These are phyloP conservation scores for Phytophthora megakarya DNA, from an alignment of 352 stramenopile species.

Conservation along the genomic window DNA sequence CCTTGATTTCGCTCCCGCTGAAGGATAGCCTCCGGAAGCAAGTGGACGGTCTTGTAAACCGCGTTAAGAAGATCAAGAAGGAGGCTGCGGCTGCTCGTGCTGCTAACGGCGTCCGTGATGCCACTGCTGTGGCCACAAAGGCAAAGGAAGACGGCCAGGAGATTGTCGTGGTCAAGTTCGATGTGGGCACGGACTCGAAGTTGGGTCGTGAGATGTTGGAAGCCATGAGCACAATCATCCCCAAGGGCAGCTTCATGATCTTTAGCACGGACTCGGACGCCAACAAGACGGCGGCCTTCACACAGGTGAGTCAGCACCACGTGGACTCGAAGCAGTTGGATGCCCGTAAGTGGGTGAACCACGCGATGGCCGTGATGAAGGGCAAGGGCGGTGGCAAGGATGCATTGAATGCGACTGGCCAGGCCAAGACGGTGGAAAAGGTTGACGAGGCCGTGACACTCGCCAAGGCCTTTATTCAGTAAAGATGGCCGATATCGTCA, in stretches of 20 bases:
- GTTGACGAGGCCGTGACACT: constrained; percentile 70
- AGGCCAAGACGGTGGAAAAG: constrained; percentile 80
- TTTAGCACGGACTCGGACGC: constrained; percentile 91
- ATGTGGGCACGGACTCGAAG: constrained; percentile 95
- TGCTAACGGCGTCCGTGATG: constrained; percentile 73
- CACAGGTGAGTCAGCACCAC: constrained; percentile 89
- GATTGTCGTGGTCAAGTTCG: constrained; percentile 90
- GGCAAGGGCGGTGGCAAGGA: constrained; percentile 96
- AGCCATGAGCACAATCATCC: constrained; percentile 77
- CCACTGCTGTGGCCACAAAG: constrained; percentile 53
- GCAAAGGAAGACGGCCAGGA: constrained; percentile 66
- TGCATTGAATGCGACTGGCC: constrained; percentile 69
- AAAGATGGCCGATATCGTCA: constrained; percentile 35
- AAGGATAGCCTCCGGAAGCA: constrained; percentile 87
- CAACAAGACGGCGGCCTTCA: constrained; percentile 94
- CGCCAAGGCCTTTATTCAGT: constrained; percentile 66
- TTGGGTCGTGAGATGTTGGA: constrained; percentile 95
- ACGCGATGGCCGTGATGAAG: constrained; percentile 90
- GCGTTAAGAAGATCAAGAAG: constrained; percentile 86
- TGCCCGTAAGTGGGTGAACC: constrained; percentile 94
- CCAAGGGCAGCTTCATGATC: constrained; percentile 92
- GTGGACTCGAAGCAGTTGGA: constrained; percentile 75
- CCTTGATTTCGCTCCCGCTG: constrained; percentile 91
- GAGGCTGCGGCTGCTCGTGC: constrained; percentile 68
- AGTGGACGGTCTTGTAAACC: constrained; percentile 72